Conservation (phyloP, 2,329 filamentous ascomycete species). For the Fusarium sp. region DNA sequence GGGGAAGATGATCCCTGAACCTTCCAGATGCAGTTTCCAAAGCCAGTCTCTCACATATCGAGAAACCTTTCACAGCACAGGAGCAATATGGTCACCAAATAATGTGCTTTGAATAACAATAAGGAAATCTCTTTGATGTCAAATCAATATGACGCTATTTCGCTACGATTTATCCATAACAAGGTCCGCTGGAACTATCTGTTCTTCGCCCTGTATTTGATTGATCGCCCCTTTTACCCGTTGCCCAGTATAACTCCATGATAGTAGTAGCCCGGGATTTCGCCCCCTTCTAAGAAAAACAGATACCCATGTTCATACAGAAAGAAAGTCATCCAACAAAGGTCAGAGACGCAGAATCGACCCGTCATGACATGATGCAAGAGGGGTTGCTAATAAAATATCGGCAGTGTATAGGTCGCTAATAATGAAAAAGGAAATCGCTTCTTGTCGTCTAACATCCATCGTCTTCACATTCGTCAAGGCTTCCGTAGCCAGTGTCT, state of each 20-base stretch:
- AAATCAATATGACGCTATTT: constrained; percentile 31
- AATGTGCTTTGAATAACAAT: constrained; percentile 29
- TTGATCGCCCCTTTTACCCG: constrained; percentile 38
- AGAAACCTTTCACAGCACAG: neutral
- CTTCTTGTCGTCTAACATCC: constrained; percentile 39
- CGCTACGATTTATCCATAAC: constrained; percentile 24
- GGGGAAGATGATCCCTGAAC: neutral
- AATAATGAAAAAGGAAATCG: neutral
- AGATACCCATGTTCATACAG: constrained; percentile 46
- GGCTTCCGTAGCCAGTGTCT: constrained; percentile 70
- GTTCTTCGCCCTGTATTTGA: constrained; percentile 38
- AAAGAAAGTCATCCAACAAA: constrained; percentile 39
- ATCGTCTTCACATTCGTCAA: constrained; percentile 61
- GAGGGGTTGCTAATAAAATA: constrained; percentile 17
- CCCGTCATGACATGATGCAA: constrained; percentile 25
- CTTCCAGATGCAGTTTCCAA: neutral
- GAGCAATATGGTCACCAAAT: neutral
- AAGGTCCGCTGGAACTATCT: constrained; percentile 15
- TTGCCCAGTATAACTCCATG: constrained; percentile 42
- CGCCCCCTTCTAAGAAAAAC: constrained; percentile 39
- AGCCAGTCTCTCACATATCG: too few relatives aligned
- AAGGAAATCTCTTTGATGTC: constrained; percentile 31
- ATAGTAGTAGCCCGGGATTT: constrained; percentile 26
- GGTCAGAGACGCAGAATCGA: constrained; percentile 13
- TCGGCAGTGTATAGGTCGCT: constrained; percentile 15